Evolutionary conservation across 208 protist genomes (phyloP).

Genomic region (Trypanosoma vivax): DNA sequence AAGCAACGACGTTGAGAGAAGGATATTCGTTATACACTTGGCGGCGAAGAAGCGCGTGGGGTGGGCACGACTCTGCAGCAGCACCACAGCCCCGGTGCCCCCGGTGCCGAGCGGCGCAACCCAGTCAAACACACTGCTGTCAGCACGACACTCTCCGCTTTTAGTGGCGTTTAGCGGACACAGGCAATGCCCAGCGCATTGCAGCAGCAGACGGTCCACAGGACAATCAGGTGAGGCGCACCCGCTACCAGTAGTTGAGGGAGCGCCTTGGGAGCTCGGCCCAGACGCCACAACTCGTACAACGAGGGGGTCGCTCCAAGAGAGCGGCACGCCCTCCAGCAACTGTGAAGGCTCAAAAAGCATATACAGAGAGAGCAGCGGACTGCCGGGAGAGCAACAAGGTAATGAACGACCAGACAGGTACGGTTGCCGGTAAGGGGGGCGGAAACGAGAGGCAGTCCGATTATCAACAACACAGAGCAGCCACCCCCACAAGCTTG

Average conservation of each 20-base stretch:
- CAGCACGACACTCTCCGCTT: background rate
- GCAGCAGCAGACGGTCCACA: constrained; percentile 3
- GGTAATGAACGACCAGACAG: background rate
- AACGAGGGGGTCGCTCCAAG: constrained; percentile 7
- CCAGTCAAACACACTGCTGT: constrained; percentile 2
- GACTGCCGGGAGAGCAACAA: too few relatives aligned
- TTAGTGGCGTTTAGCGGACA: too few relatives aligned
- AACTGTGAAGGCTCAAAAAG: background rate
- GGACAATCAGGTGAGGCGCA: background rate
- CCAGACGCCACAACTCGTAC: background rate
- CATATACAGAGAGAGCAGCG: background rate
- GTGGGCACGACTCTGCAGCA: constrained; percentile 10
- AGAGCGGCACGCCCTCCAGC: background rate
- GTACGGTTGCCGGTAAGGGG: background rate
- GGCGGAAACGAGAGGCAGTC: background rate
- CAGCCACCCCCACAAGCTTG: too few relatives aligned
- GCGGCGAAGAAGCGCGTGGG: constrained; percentile 23
- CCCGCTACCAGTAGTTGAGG: background rate
- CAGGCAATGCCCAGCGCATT: background rate
- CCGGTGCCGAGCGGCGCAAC: constrained; percentile 9
- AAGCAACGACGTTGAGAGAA: background rate
- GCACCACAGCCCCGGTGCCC: constrained; percentile 14
- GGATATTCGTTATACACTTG: constrained; percentile 10
- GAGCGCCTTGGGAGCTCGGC: too few relatives aligned
- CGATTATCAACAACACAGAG: background rate